Evolutionary conservation across 208 protist genomes (phyloP).

Genomic region (Lotmaria passim): DNA sequence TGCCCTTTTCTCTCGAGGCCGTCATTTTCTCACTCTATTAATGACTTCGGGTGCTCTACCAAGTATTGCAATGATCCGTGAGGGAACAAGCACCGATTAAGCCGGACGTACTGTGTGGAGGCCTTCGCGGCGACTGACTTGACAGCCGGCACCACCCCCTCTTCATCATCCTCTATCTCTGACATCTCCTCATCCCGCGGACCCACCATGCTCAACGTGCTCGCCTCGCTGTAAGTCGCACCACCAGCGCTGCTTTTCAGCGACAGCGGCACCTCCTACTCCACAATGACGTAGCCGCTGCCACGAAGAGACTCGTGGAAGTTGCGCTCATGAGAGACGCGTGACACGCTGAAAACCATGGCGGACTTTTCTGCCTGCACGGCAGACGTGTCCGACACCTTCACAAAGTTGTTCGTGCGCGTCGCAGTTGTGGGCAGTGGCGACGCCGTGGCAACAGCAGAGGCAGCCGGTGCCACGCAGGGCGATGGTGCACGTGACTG

Average conservation of each 20-base stretch:
- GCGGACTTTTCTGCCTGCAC: neutral
- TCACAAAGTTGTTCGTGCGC: neutral
- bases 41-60: no score
- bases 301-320: neutral
- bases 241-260: neutral
- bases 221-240: neutral
- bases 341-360: no score
- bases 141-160: neutral
- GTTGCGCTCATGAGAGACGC: neutral
- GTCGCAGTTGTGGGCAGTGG: no score
- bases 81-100: neutral
- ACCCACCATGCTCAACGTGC: neutral
- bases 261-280: neutral
- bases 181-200: constrained; percentile 4
- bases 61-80: constrained; percentile 3
- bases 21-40: neutral
- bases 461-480: no score
- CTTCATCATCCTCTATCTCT: neutral
- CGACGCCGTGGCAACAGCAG: no score
- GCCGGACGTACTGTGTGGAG: constrained; percentile 5
- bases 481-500: no score
- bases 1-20: neutral
- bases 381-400: neutral
- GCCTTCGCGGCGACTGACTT: neutral
- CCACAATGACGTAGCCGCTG: constrained; percentile 18